Evolutionary conservation across 1,284 basidiomycete genomes (phyloP).

Genomic region (Pisolithus thermaeus): DNA sequence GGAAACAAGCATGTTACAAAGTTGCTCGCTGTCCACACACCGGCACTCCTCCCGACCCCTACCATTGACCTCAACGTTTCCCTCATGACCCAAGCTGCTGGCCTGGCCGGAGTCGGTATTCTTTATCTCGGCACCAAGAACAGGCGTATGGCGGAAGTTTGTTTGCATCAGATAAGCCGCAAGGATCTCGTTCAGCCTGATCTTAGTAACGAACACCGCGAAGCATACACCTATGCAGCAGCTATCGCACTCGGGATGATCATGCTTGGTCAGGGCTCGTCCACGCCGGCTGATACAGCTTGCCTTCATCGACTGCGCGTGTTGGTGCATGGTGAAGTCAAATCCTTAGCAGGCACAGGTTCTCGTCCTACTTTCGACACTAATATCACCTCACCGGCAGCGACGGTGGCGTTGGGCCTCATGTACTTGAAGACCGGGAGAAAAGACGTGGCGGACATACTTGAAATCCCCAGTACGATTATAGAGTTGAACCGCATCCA

Average conservation of each 20-base stretch:
- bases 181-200: slow-evolving; percentile 76
- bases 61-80: slow-evolving; percentile 87
- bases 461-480: slow-evolving; percentile 78
- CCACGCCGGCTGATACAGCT: slow-evolving; percentile 69
- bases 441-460: slow-evolving; percentile 78
- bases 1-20: slow-evolving; percentile 86
- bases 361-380: slow-evolving; percentile 63
- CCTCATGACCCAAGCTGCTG: slow-evolving; percentile 86
- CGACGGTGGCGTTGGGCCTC: slow-evolving; percentile 84
- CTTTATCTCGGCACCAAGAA: slow-evolving; percentile 87
- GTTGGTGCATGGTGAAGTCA: slow-evolving; percentile 68
- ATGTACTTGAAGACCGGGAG: slow-evolving; percentile 89
- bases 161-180: slow-evolving; percentile 79
- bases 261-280: slow-evolving; percentile 84
- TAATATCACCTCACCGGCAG: slow-evolving; percentile 86
- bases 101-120: slow-evolving; percentile 84
- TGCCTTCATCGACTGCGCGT: slow-evolving; percentile 62
- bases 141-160: slow-evolving; percentile 87
- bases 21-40: slow-evolving; percentile 87
- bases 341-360: slow-evolving; percentile 31
- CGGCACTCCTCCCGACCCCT: slow-evolving; percentile 84
- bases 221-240: slow-evolving; percentile 88
- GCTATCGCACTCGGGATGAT: slow-evolving; percentile 93
- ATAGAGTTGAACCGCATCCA: slow-evolving; percentile 80
- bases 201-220: slow-evolving; percentile 77